Conservation (phyloP, 768 basidiomycete species). For the Collybia sordida region DNA sequence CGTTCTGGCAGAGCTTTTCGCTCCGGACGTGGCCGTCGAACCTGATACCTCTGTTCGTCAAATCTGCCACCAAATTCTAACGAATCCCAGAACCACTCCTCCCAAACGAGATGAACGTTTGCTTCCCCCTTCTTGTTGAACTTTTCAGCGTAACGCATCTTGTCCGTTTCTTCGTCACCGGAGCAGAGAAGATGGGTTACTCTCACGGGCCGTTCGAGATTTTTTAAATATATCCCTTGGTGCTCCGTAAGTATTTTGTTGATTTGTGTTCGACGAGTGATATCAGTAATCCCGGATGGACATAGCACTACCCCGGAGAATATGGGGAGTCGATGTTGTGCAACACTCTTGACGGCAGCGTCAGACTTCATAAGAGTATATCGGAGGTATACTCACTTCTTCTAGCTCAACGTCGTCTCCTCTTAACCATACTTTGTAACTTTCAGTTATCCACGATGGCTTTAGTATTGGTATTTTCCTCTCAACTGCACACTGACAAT, state of each 20-base stretch:
- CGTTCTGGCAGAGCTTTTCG: constrained; percentile 36
- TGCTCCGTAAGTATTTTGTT: constrained; percentile 55
- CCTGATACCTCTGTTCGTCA: constrained; percentile 60
- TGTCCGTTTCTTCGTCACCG: constrained; percentile 65
- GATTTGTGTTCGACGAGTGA: constrained; percentile 60
- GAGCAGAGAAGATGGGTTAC: constrained; percentile 88
- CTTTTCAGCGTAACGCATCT: constrained; percentile 77
- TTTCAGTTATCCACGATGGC: constrained; percentile 75
- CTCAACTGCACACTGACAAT: constrained; percentile 73
- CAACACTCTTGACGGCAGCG: constrained; percentile 47
- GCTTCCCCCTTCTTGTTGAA: constrained; percentile 72
- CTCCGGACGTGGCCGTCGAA: constrained; percentile 59
- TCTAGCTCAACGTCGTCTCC: constrained; percentile 77
- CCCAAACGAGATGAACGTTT: constrained; percentile 81
- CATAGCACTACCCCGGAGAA: constrained; percentile 73
- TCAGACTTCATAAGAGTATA: not conserved
- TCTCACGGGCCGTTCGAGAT: constrained; percentile 71
- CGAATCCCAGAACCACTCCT: constrained; percentile 97
- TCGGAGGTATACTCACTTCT: constrained; percentile 41
- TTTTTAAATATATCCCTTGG: constrained; percentile 72
- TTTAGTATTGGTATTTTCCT: constrained; percentile 77
- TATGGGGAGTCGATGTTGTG: constrained; percentile 62
- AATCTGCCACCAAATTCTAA: constrained; percentile 73
- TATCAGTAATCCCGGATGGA: constrained; percentile 72
- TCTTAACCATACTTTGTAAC: constrained; percentile 70